These are phyloP conservation scores for Boletus subcaerulescens DNA, from an alignment of 768 basidiomycete species.

Conservation along the genomic window DNA sequence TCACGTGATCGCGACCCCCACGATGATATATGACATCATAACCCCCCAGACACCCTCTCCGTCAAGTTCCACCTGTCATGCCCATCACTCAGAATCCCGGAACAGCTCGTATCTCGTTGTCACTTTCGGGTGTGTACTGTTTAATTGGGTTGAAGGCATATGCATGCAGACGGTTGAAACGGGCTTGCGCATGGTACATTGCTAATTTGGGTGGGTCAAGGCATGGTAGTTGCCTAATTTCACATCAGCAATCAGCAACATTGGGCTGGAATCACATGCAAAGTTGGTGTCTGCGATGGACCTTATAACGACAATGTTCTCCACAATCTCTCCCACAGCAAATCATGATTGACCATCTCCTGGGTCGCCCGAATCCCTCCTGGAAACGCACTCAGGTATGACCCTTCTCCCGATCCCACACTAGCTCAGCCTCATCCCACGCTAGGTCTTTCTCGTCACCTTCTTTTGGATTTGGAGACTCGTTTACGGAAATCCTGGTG, in stretches of 20 bases:
- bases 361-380: conserved; percentile 83
- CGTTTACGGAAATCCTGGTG: conserved; percentile 55
- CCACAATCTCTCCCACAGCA: background rate
- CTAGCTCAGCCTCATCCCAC: background rate
- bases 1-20: background rate
- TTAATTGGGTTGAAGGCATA: no score
- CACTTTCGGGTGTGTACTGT: background rate
- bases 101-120: background rate
- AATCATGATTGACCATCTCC: conserved; percentile 89
- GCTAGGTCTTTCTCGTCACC: conserved; percentile 84
- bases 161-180: no score
- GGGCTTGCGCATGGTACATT: background rate
- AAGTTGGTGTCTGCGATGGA: background rate
- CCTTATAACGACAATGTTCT: conserved; percentile 7
- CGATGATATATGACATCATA: background rate
- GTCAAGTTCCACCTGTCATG: no score
- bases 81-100: background rate
- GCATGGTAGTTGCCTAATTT: background rate
- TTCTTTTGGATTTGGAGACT: conserved; percentile 91
- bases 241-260: no score
- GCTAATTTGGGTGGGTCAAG: background rate
- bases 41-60: background rate
- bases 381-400: conserved; percentile 85
- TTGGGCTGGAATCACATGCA: conserved; percentile 33
- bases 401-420: background rate